Conservation (phyloP, 2,329 filamentous ascomycete genomes). For the Alternaria brassicicola region DNA sequence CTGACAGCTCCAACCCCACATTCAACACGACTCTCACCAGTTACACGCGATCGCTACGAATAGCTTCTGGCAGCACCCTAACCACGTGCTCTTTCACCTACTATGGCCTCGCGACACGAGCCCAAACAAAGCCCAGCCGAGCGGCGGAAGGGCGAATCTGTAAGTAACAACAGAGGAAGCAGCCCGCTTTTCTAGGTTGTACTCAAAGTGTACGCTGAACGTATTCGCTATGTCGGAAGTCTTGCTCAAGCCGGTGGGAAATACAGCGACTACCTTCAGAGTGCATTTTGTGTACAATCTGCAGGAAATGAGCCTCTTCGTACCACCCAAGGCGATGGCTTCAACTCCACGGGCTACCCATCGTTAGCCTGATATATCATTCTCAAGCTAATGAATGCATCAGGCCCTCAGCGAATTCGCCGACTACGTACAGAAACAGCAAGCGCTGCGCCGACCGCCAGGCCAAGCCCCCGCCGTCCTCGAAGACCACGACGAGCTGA, state of each 20-base stretch:
- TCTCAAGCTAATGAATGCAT: background rate
- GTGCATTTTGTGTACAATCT: no score
- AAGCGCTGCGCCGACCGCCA: constrained; percentile 66
- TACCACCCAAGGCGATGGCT: background rate
- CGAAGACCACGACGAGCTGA: constrained; percentile 85
- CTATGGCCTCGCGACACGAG: constrained; percentile 47
- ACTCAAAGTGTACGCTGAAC: background rate
- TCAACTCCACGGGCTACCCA: background rate
- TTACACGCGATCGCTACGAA: background rate
- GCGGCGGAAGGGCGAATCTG: constrained; percentile 84
- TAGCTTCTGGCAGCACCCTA: background rate
- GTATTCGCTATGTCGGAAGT: background rate
- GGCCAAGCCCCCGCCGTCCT: constrained; percentile 43
- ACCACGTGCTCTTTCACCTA: background rate
- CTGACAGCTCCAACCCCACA: constrained; percentile 21
- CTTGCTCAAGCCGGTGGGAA: no score
- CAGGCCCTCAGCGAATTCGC: constrained; percentile 92
- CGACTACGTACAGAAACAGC: constrained; percentile 96
- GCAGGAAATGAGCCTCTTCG: background rate
- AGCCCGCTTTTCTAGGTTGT: background rate
- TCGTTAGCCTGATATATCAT: background rate
- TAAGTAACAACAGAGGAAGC: constrained; percentile 52
- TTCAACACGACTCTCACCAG: constrained; percentile 17
- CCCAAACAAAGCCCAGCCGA: constrained; percentile 73
- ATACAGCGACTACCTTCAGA: no score